Evolutionary conservation across 1,284 basidiomycete species (phyloP).

Genomic region (Trametes polyzona): DNA sequence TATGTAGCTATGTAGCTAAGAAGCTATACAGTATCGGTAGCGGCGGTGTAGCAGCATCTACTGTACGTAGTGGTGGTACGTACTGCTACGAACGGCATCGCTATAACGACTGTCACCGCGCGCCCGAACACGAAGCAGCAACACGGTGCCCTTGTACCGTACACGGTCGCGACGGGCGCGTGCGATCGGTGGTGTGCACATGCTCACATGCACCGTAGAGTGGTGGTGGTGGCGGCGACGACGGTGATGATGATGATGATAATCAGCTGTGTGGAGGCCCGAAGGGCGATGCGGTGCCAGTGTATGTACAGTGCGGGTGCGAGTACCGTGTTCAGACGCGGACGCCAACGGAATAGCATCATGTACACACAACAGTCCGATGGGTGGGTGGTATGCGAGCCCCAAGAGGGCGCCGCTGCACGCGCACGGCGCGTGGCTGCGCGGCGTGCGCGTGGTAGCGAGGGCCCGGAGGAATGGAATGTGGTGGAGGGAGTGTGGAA

Average conservation of each 20-base stretch:
- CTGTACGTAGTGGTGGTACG: too few species aligned
- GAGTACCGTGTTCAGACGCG: not conserved
- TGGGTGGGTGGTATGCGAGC: constrained; percentile 5
- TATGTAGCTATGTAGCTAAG: not conserved
- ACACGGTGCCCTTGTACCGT: not conserved
- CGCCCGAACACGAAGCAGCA: not conserved
- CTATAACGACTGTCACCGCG: constrained; percentile 14
- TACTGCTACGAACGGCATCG: too few species aligned
- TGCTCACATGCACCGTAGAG: too few species aligned
- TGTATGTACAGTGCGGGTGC: constrained; percentile 1
- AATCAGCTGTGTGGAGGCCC: too few species aligned
- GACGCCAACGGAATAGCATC: constrained; percentile 8
- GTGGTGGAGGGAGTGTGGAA: not conserved
- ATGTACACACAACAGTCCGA: constrained; percentile 23
- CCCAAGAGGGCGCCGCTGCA: not conserved
- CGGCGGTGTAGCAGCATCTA: constrained; percentile 7
- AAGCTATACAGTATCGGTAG: not conserved
- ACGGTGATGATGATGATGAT: too few species aligned
- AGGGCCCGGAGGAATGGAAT: not conserved
- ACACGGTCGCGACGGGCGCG: too few species aligned
- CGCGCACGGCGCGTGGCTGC: too few species aligned
- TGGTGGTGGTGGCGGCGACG: too few species aligned
- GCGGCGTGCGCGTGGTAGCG: not conserved
- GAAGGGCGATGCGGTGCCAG: too few species aligned
- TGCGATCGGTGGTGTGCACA: too few species aligned